These are phyloP conservation scores for Aleurites moluccanus DNA, from an alignment of 441 rosid species.

Conservation along the genomic window DNA sequence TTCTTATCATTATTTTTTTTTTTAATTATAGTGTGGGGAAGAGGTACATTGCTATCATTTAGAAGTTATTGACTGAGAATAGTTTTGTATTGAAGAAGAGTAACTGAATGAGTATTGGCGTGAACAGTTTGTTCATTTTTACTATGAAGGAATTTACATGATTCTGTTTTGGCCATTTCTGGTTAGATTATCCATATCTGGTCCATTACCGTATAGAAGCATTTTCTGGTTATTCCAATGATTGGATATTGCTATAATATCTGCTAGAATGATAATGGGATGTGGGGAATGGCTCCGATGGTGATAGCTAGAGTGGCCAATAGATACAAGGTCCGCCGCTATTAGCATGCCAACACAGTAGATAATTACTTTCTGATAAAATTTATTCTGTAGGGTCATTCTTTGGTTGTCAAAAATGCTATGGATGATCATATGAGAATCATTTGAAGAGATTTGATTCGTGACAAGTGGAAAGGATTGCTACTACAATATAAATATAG, in stretches of 20 bases:
- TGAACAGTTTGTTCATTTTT: background rate
- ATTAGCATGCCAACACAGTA: background rate
- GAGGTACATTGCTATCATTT: background rate
- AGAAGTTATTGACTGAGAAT: background rate
- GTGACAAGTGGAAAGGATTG: background rate
- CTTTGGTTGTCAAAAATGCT: conserved; percentile 15
- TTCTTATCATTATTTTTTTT: background rate
- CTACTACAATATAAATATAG: background rate
- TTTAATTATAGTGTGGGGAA: background rate
- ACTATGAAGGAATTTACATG: background rate
- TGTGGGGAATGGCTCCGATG: conserved; percentile 21
- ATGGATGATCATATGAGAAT: background rate
- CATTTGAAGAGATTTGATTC: background rate
- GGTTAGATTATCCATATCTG: conserved; percentile 2
- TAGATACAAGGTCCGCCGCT: conserved; percentile 5
- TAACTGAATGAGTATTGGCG: no score
- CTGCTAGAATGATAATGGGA: background rate
- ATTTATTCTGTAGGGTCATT: conserved; percentile 1
- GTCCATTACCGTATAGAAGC: background rate
- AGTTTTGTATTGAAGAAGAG: background rate
- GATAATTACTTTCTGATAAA: background rate
- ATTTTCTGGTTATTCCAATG: conserved; percentile 1
- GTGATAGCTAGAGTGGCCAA: conserved; percentile 19
- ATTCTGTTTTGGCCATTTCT: background rate
- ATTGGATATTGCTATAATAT: conserved; percentile 1